Evolutionary conservation across 106 monocot genomes (phyloP), one percentile per base, ranked within the genome.

Genomic region (Platanthera guangdongensis): DNA sequence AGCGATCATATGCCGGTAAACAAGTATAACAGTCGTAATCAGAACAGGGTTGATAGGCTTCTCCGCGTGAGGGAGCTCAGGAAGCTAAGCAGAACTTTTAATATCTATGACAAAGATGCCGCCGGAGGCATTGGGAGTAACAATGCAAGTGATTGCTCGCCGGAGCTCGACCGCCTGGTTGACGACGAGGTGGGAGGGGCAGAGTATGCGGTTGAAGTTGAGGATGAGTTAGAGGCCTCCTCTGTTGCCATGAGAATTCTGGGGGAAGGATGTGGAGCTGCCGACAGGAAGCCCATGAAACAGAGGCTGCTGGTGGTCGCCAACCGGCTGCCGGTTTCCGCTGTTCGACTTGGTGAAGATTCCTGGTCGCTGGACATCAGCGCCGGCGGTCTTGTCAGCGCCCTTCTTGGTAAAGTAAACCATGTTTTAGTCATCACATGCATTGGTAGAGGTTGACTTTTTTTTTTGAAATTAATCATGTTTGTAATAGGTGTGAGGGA

Each of bases 261-360:
- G 11, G 21, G 76, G 47, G 76, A 81, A 9, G 81, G 76, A 21
- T 70, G 9, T 15, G 47, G 51, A 32, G 79, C 53, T 18, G 74
- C 73, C 9, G 81, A 76, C 32, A 88, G 78, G 22, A 68, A 75
- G 49, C 84, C 86, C 19, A 57, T 84, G 81, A 93, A 87, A 81
- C 96, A 97, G 87, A 54, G 96, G 77, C 78, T 97, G 68, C 83
- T 97, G 47, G 96, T 97, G 47, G 96, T 97, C 48, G 96, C 96
- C 0, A 97, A 97, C 77, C 76, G 96, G 76, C 74, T 97, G 55
- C 96, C 96, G 0, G 96, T 97, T 0, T 97, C 96, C 0, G 96
- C 96, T 18, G 89, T 91, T 54, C 78, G 96, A 52, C 78, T 83
- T 30, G 93, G 96, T 9, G 93, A 91, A 76, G 93, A 93, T 47